Base-by-base conservation (phyloP, 2,329 filamentous ascomycete genomes). In the Lizonia empirigonia region DNA sequence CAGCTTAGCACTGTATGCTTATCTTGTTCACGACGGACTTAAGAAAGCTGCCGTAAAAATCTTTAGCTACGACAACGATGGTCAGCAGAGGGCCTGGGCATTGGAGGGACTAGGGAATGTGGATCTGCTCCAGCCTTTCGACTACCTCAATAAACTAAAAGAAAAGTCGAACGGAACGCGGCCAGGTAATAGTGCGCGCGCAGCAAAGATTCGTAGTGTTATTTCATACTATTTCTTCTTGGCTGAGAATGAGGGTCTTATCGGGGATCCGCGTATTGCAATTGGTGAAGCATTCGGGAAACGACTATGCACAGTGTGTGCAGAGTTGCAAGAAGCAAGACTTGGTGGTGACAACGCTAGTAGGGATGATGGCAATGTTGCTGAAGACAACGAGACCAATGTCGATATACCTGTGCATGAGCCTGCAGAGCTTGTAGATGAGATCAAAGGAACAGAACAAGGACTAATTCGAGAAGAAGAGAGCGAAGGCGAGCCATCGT, bases 161-260 rank as follows among this genome's bases (percentile, higher is more conserved):
- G 36, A 32, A 20, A 22, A 12, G 7, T 45, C 39, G 12, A 33
- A 42, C 8, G 37, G 22, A 12, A 20, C 19, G 7, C 41, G 30
- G 2, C n/a, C 29, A 6, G 37, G 26, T 2, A 24, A 16, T 2
- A 22, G 10, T 18, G 44, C 36, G 6, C 47, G 50, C 3, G 39
- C 38, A 7, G 50, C 40, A 3, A 59, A 54, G 24, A 39, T 55
- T 9, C 38, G 48, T 7, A 46, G 35, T 23, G 16, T 59, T 2
- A 22, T 59, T 1, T 44, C 34, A 3, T 59, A 59, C 36, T 57
- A 55, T 15, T 56, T 55, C 35, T 50, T 56, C 22, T 30, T 59
- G 9, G 53, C 56, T 4, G 53, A 59, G 18, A 45, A 53, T n/a
- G 23, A 46, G n/a, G 54, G 53, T 2, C 10, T 55, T 6, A 55